Conservation (phyloP, 495 filamentous ascomycete species). For the Penicillium desertorum region DNA sequence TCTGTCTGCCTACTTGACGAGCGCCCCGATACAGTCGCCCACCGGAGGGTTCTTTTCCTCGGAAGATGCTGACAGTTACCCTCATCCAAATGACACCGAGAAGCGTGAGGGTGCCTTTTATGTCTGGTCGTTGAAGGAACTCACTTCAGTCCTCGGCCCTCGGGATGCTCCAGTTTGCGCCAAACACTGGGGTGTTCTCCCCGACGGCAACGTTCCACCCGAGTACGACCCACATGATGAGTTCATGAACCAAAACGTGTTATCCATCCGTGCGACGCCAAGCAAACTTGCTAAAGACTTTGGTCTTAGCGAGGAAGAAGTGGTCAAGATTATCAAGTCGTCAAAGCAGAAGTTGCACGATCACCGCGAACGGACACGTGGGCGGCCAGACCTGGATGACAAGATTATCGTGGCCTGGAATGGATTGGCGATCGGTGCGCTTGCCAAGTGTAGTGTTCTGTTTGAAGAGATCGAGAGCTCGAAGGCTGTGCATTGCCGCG, state of each 20-base stretch:
- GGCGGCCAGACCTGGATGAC: constrained; percentile 81
- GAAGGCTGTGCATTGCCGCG: constrained; percentile 57
- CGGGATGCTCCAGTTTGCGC: constrained; percentile 73
- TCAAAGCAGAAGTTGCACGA: constrained; percentile 69
- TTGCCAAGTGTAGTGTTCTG: constrained; percentile 70
- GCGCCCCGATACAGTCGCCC: constrained; percentile 58
- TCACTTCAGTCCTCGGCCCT: constrained; percentile 71
- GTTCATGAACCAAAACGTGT: constrained; percentile 74
- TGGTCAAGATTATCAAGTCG: constrained; percentile 65
- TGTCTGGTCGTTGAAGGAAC: constrained; percentile 88
- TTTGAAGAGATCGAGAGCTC: constrained; percentile 60
- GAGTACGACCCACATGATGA: constrained; percentile 89
- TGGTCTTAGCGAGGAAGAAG: constrained; percentile 70
- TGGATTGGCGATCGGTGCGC: constrained; percentile 81
- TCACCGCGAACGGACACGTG: constrained; percentile 72
- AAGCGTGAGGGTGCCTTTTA: constrained; percentile 96
- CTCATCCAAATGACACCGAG: constrained; percentile 69
- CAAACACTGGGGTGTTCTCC: constrained; percentile 80
- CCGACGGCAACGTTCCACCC: constrained; percentile 83
- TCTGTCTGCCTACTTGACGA: constrained; percentile 77
- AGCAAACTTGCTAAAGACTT: constrained; percentile 73
- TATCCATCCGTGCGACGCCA: constrained; percentile 59
- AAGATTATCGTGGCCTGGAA: constrained; percentile 90
- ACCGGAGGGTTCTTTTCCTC: constrained; percentile 82
- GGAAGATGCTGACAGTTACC: constrained; percentile 90